These are phyloP conservation scores for Colletotrichum cordylinicola DNA, from an alignment of 2,329 filamentous ascomycete genomes.

Conservation along the genomic window DNA sequence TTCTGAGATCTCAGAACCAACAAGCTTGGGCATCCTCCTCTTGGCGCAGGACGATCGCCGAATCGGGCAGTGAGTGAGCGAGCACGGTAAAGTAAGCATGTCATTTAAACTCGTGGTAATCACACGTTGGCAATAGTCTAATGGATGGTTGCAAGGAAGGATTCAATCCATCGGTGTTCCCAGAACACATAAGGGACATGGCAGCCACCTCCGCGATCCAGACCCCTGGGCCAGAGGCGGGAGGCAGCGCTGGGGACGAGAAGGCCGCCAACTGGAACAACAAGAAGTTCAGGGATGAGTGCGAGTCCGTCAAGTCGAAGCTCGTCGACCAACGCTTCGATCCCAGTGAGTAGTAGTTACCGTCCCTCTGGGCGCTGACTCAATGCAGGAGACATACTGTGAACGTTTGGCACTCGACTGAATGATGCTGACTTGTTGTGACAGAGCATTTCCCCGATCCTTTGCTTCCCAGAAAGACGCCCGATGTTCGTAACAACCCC, in stretches of 20 bases:
- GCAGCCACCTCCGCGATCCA: slow-evolving; percentile 9
- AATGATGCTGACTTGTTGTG: not conserved
- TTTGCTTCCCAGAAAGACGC: slow-evolving; percentile 41
- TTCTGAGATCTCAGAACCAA: not conserved
- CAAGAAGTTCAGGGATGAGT: slow-evolving; percentile 50
- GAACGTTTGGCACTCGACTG: not conserved
- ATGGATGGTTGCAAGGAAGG: not conserved
- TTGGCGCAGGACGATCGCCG: not conserved
- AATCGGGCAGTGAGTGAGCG: not conserved
- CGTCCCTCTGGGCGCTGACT: not conserved
- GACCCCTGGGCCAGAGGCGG: slow-evolving; percentile 15
- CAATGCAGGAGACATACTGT: not conserved
- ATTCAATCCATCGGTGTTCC: not conserved
- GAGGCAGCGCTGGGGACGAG: slow-evolving; percentile 25
- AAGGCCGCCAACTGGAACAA: slow-evolving; percentile 32
- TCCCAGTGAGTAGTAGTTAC: slow-evolving; percentile 32
- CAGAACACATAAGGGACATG: not conserved
- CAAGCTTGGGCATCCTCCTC: not conserved
- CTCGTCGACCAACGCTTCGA: slow-evolving; percentile 53
- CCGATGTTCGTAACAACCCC: slow-evolving; percentile 39
- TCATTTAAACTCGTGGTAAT: not conserved
- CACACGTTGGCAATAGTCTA: not conserved
- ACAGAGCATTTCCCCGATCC: slow-evolving; percentile 53
- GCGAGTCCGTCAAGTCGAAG: slow-evolving; percentile 39
- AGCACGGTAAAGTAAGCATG: not conserved